Evolutionary conservation across 257 asterid species (phyloP), one percentile per base, ranked within the genome.

Genomic region (Solanum ahanhuiri): DNA sequence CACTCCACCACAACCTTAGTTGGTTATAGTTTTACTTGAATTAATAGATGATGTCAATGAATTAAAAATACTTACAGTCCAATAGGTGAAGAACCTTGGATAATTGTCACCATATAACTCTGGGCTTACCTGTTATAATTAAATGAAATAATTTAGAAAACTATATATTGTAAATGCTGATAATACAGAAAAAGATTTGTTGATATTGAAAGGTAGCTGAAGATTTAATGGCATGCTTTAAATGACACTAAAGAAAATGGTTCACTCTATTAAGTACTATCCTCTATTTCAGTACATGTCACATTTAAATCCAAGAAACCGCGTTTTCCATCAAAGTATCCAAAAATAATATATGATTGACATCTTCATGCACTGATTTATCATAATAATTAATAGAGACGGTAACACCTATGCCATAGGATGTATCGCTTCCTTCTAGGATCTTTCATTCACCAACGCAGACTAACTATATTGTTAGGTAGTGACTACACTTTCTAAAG

Each of bases 11-110:
- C 2, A 43, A 43, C 15, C 15, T 43, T 3, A 11, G 3, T 43
- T 43, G 12, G 4, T 43, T 3, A 43, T 43, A 43, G 15, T 11
- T 11, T 43, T 11, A 43, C 51, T 43, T 43, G 51, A 43, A 43
- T 11, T 43, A 43, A 43, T 43, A 43, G 51, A 4, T 43, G 51
- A 43, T 43, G 51, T 0, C 51, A 43, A 43, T 43, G 51, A 43
- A 37, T 28, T 67, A 64, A 39, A 7, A 77, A 43, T 43, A 28
- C 98, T 92, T 88, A 96, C 99, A 4, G 99, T 96, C 99, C 99
- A 96, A 70, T 96, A 96, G 12, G 99, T 96, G 92, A 96, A 96
- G 89, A 96, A 94, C 90, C 99, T 93, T 7, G 99, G 97, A 69
- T 88, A 89, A 70, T 87, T 93, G 94, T 96, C 99, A 86, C 99